Conservation (phyloP, 306 rosid species). For the Ammopiptanthus mongolicus region DNA sequence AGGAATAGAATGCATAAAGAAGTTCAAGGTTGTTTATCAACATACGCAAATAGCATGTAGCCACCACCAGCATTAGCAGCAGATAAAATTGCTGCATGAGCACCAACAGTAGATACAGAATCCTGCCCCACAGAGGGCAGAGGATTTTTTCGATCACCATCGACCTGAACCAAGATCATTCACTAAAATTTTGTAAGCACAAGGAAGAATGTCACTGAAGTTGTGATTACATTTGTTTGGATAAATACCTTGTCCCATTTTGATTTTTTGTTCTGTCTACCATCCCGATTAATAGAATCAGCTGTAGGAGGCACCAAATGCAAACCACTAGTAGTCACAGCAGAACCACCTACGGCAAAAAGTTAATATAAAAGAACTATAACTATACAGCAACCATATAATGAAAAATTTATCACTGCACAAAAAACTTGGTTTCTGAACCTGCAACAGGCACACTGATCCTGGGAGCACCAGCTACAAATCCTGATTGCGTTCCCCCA, state of each 20-base stretch:
- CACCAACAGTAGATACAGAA: constrained; percentile 52
- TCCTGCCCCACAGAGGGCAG: constrained; percentile 60
- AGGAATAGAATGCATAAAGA: not conserved
- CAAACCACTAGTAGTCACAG: constrained; percentile 39
- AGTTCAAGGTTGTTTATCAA: constrained; percentile 8
- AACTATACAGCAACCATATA: constrained; percentile 3
- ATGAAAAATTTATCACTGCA: not conserved
- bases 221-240: not conserved
- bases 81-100: constrained; percentile 63
- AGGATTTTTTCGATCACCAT: constrained; percentile 65
- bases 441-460: constrained; percentile 47
- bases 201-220: constrained; percentile 8
- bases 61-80: constrained; percentile 78
- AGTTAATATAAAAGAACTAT: constrained; percentile 8
- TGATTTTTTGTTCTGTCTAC: constrained; percentile 57
- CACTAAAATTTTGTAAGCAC: constrained; percentile 19
- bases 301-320: constrained; percentile 39
- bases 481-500: constrained; percentile 61
- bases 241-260: constrained; percentile 56
- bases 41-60: constrained; percentile 85
- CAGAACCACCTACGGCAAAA: constrained; percentile 41
- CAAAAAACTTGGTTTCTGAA: constrained; percentile 16
- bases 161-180: constrained; percentile 53
- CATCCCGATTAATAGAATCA: constrained; percentile 58
- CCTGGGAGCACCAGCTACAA: constrained; percentile 39